Evolutionary conservation across 768 basidiomycete species (phyloP), one percentile per base, ranked within the genome.

Genomic region (Lactarius akahatsu): DNA sequence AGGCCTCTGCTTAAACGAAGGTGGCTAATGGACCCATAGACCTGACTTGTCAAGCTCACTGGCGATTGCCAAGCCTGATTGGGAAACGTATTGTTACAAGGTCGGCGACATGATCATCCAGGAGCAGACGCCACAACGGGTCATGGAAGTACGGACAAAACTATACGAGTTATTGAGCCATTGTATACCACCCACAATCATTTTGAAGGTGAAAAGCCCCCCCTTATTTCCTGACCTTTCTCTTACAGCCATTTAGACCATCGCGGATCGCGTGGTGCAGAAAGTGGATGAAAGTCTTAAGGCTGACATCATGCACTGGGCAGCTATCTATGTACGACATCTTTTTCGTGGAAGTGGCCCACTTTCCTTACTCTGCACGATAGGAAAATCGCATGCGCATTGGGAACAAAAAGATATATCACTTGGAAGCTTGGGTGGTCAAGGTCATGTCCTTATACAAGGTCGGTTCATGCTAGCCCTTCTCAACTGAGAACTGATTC

Each of bases 341-440:
- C 26, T 20, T 26, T 34, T 50, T 59, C 55, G 28, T 40, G 4
- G 23, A 34, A 23, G 34, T 50, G 15, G 16, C 6, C 16, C 47
- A 38, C 30, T 16, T 43, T 18, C 30, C 65, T 64, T 41, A 67
- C 57, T 23, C 23, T 18, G 32, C 20, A 30, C 40, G 68, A 32
- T 71, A 97, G 94, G 96, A 99, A 79, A 84, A 91, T 43, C 89
- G 97, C n/a, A 92, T 98, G 92, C 86, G 94, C n/a, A 81, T 88
- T 62, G 96, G 96, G 5, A 85, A 86, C 74, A 92, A 92, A 76
- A 90, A 98, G 77, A 98, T 99, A 60, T 98, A 90, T 77, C 96
- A 99, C 73, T 83, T 99, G 52, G 96, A 99, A 73, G 96, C 96
- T 20, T 98, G 94, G 90, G 92, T 96, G 3, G 91, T 97, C 38